Base-by-base conservation (phyloP, 2,329 filamentous ascomycete species). In the Alternaria arborescens region DNA sequence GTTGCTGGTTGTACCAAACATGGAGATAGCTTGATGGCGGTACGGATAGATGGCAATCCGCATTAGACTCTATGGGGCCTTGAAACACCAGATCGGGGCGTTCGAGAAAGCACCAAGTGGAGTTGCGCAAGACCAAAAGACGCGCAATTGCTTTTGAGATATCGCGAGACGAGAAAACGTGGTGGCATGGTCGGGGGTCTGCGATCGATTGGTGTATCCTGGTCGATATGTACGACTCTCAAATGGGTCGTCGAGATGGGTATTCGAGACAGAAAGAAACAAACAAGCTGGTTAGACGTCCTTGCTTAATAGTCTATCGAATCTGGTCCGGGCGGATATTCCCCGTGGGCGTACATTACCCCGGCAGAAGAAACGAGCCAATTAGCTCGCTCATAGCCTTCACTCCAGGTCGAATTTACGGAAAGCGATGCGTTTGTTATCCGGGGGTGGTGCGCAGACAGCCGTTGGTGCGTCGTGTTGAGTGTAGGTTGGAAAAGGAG, bases 81-180 rank as follows among this genome's bases (percentile, higher is more conserved):
- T 52, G 57, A 59, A 61, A 65, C 47, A 53, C 24, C 36, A 54
- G 51, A 47, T 28, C 38, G 41, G 61, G 58, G 53, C 56, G 30
- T 47, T 36, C 18, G 26, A 32, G 52, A 36, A 41, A 41, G 51
- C 30, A 16, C 41, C 41, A 30, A 34, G 64, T 46, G 56, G 56
- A 62, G 51, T 48, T 52, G 20, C 43, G 52, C 38, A 54, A 30
- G 47, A 52, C 20, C 47, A 44, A 20, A 56, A 26, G 54, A 43
- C 22, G 46, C 38, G 32, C 20, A 47, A 43, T 56, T 50, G 34
- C 54, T 56, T 56, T 56, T 56, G 44, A 26, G 36, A 42, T 42
- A 16, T n/a, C 18, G 44, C 42, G 46, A 51, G 32, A 26, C 44
- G 46, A 51, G 54, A 40, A 30, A 34, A 48, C 42, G 48, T 52